Evolutionary conservation across 2,329 filamentous ascomycete genomes (phyloP).

Genomic region (Aureobasidium mangrovei): DNA sequence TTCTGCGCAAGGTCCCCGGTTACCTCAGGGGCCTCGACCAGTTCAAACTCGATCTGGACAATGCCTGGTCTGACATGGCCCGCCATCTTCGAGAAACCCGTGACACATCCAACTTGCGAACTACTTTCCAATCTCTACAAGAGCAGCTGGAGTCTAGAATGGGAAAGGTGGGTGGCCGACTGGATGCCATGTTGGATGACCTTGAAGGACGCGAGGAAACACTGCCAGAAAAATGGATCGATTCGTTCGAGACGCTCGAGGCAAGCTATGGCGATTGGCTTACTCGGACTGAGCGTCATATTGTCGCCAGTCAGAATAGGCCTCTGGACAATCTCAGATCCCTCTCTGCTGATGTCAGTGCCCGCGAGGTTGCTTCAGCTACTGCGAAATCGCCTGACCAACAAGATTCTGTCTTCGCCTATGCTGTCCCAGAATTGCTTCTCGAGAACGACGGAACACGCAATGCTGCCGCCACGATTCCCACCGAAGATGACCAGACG

Average conservation of each 20-base stretch:
- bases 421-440: neutral
- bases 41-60: conserved; percentile 54
- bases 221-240: conserved; percentile 78
- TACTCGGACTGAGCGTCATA: conserved; percentile 62
- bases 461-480: no score
- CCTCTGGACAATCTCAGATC: neutral
- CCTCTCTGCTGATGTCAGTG: neutral
- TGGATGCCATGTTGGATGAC: conserved; percentile 80
- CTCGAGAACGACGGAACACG: no score
- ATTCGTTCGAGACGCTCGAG: conserved; percentile 74
- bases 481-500: neutral
- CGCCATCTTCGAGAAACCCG: conserved; percentile 25
- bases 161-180: conserved; percentile 56
- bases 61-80: conserved; percentile 56
- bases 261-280: conserved; percentile 72
- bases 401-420: neutral
- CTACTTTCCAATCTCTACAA: conserved; percentile 43
- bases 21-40: conserved; percentile 57
- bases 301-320: conserved; percentile 35
- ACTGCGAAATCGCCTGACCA: neutral
- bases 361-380: neutral
- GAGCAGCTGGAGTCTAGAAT: conserved; percentile 60
- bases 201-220: conserved; percentile 78
- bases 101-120: conserved; percentile 34
- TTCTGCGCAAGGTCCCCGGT: conserved; percentile 64